Base-by-base conservation (phyloP, 2,329 filamentous ascomycete genomes). In the Aureobasidium leucospermi region DNA sequence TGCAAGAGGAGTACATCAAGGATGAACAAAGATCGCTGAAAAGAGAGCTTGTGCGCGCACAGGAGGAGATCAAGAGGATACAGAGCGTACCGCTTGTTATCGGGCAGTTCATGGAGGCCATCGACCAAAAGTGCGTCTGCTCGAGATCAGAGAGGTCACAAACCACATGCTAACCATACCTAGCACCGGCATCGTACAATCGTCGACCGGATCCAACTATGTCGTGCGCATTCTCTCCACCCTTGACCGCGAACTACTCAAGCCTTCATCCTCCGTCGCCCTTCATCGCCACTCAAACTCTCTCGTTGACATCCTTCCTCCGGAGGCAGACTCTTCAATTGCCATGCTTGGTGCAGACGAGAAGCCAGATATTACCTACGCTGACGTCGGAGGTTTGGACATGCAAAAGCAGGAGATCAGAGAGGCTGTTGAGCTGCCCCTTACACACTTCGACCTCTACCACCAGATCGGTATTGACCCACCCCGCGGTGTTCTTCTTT, bases 361-460 rank as follows among this genome's bases (percentile, higher is more conserved):
- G 83, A 99, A 97, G 82, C 94, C 94, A 36, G 94, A 99, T 74
- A 90, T 99, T 62, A 96, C 92, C 45, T 99, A 99, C 70, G 93
- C 92, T 63, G 94, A 99, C 74, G 94, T 99, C 63, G 94, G 94
- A 79, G 94, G 94, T 51, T 78, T 97, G 65, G 94, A 99, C 70
- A 99, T 99, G 94, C 94, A 99, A 78, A 99, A 99, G 81, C 94
- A 99, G 78, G 94, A 99, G 76, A 99, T 99, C 65, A 85, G 94
- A 65, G 94, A 99, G 78, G 94, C 94, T 10, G 94, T 99, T 58
- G 94, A 99, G 80, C 81, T 99, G 65, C 94, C 94, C 36, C 81
- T 99, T 68, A 96, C 93, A 63, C 94, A 97, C 75, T 97, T 97
- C 74, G 93, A 97, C 75, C 87, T 97, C 39, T 99, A 99, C 82